Evolutionary conservation across 176 grass and related monocot genomes (phyloP).

Genomic region (Pontederia paniculata): DNA sequence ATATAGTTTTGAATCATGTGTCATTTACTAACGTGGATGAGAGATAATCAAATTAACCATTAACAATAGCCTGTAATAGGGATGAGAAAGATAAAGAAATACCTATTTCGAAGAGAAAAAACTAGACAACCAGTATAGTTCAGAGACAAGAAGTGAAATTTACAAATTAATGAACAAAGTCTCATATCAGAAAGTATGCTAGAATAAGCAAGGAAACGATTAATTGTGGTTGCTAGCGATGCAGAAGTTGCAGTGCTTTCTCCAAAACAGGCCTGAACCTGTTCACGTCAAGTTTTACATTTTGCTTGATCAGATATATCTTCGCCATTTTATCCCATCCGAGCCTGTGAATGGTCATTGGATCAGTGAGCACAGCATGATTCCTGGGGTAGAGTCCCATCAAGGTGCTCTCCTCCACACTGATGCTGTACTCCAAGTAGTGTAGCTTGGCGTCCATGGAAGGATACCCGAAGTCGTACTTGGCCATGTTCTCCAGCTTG

Average conservation of each 20-base stretch:
- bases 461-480: slow-evolving; percentile 50
- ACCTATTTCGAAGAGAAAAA: no score
- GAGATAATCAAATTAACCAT: no score
- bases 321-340: slow-evolving; percentile 56
- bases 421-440: slow-evolving; percentile 82
- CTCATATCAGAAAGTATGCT: no score
- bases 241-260: slow-evolving; percentile 24
- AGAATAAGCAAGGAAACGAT: no score
- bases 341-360: slow-evolving; percentile 35
- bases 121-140: no score
- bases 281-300: slow-evolving; percentile 62
- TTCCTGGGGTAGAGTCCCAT: slow-evolving; percentile 38
- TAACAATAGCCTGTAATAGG: no score
- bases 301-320: slow-evolving; percentile 81
- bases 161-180: no score
- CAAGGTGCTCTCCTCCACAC: slow-evolving; percentile 60
- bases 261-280: slow-evolving; percentile 51
- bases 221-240: background rate
- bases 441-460: slow-evolving; percentile 39
- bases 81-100: no score
- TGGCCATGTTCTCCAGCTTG: slow-evolving; percentile 53
- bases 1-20: no score
- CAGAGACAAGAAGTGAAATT: no score
- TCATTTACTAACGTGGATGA: no score
- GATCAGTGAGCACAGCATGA: slow-evolving; percentile 66